These are phyloP conservation scores for Dendrothele bispora DNA, from an alignment of 768 basidiomycete genomes.

Conservation along the genomic window DNA sequence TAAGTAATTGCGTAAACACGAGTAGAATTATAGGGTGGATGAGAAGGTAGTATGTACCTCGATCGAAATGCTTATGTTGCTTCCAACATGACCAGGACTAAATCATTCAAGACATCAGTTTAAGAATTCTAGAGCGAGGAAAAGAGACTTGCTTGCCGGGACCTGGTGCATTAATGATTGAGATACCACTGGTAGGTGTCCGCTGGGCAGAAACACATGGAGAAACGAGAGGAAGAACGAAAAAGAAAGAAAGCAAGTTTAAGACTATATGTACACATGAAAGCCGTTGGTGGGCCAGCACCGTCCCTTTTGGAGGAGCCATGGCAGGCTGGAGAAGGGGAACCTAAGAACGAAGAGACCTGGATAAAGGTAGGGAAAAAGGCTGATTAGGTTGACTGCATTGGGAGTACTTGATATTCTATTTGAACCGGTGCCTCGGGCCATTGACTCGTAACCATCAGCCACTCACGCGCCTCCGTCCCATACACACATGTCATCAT, in stretches of 20 bases:
- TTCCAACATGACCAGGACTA: constrained; percentile 23
- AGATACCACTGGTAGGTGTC: constrained; percentile 28
- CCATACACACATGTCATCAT: too few species aligned
- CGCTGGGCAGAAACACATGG: constrained; percentile 24
- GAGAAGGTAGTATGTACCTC: constrained; percentile 23
- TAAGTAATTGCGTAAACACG: neutral
- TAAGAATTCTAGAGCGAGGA: neutral
- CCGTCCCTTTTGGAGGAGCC: too few species aligned
- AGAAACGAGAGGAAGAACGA: constrained; percentile 2
- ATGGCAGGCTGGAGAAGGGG: too few species aligned
- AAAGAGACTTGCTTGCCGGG: constrained; percentile 13
- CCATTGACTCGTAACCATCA: too few species aligned
- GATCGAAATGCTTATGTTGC: constrained; percentile 31
- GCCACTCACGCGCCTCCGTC: too few species aligned
- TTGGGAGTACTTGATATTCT: too few species aligned
- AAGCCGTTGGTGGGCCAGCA: constrained; percentile 16
- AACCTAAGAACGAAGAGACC: too few species aligned
- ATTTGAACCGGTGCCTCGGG: too few species aligned
- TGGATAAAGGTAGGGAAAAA: too few species aligned
- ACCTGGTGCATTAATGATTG: constrained; percentile 28
- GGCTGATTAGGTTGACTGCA: too few species aligned
- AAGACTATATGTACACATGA: constrained; percentile 5
- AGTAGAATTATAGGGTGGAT: neutral
- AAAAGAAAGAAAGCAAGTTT: constrained; percentile 3
- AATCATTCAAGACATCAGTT: constrained; percentile 10